Evolutionary conservation across 805 yeast genomes (phyloP).

Genomic region (Metschnikowia lunata): DNA sequence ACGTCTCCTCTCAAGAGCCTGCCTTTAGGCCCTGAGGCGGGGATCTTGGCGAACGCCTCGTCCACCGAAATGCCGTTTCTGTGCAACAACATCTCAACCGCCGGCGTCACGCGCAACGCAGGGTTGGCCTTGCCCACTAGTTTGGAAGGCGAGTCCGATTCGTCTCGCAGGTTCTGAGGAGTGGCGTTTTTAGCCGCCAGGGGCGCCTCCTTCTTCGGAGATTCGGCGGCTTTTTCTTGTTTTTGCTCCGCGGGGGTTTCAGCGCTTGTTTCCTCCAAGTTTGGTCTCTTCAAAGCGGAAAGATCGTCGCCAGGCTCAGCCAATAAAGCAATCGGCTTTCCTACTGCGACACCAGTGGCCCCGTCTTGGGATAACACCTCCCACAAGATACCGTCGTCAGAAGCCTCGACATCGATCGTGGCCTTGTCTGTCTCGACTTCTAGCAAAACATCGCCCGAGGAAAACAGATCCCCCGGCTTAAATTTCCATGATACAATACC

Average conservation of each 20-base stretch:
- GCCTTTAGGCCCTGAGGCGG: slow-evolving; percentile 88
- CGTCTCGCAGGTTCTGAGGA: slow-evolving; percentile 2
- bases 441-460: slow-evolving; percentile 76
- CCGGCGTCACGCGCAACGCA: slow-evolving; percentile 66
- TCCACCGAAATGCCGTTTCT: slow-evolving; percentile 58
- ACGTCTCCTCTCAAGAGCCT: slow-evolving; percentile 89
- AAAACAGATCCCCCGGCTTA: slow-evolving; percentile 62
- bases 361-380: slow-evolving; percentile 72
- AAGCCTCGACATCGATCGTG: slow-evolving; percentile 79
- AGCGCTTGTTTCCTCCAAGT: slow-evolving; percentile 22
- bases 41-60: slow-evolving; percentile 67
- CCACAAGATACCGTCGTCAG: slow-evolving; percentile 86
- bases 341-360: slow-evolving; percentile 75
- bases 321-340: slow-evolving; percentile 80
- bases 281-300: slow-evolving; percentile 56
- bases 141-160: slow-evolving; percentile 11
- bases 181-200: background rate
- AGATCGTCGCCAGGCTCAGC: slow-evolving; percentile 90
- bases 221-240: slow-evolving; percentile 3
- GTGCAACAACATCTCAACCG: slow-evolving; percentile 65
- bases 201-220: background rate
- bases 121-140: slow-evolving; percentile 52
- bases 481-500: slow-evolving; percentile 88
- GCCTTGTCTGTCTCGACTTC: slow-evolving; percentile 90
- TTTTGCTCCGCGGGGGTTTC: slow-evolving; percentile 7